Base-by-base conservation (phyloP, 163 green algal species). In the Trebouxiophyceae sp. region DNA sequence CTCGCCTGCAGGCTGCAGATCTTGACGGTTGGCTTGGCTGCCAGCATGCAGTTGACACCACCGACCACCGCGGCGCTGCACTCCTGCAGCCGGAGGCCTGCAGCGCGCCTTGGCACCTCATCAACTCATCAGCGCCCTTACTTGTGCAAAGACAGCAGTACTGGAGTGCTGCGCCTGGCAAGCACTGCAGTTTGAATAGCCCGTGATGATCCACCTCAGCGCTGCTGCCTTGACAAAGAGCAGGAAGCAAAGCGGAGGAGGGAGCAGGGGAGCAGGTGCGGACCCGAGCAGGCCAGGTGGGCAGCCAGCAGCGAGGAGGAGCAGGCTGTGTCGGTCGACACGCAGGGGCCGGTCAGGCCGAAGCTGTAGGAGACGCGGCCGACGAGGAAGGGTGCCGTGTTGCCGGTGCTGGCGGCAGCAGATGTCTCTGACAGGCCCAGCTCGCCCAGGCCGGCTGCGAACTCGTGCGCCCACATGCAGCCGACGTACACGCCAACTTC, bases 281-380 rank as follows among this genome's bases (percentile, higher is more conserved):
- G n/a, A 45, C 32, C 57, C 29, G 19, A 54, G 32, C 39, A 24
- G 32, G 76, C 78, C 26, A 87, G 60, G 61, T 93, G 78, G 33
- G 65, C 33, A 8, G 82, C 87, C 46, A 94, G 84, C 45, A 96
- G 72, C 0, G 83, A 90, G 2, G 80, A 86, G 4, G 81, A 92
- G 72, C 89, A 95, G 12, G 89, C 89, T 5, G 89, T 96, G 80
- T 97, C 90, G 23, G 95, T 79, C 19, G 73, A 82, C 4, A 92
- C 50, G 55, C 82, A 79, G 27, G 87, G 82, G 4, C 91, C 90
- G 26, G 64, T 75, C 3, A 93, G 74, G 29, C 78, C 81, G 71
- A 93, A 93, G 4, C 71, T 87, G 72, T 86, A 96, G 0, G 77
- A 78, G 31, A 96, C 26, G 1, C 70, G 59, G 28, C 77, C 77